Conservation (phyloP, 2,329 filamentous ascomycete genomes). For the Penicillium sp. region DNA sequence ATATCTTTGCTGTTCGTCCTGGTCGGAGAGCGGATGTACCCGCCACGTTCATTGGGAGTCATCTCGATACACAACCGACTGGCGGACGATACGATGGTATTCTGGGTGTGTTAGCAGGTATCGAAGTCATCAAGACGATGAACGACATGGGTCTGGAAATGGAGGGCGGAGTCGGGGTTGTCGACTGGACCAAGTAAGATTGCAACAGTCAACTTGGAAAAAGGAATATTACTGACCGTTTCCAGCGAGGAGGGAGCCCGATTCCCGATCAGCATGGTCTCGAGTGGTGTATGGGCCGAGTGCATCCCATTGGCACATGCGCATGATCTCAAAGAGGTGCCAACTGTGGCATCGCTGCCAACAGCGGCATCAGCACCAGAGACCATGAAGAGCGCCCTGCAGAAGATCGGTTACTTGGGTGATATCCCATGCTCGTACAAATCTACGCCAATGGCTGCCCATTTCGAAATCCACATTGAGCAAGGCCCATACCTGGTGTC, state of each 20-base stretch:
- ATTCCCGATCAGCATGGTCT: constrained; percentile 69
- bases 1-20: constrained; percentile 70
- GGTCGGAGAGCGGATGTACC: constrained; percentile 57
- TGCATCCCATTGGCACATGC: constrained; percentile 61
- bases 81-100: constrained; percentile 58
- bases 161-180: constrained; percentile 67
- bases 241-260: constrained; percentile 72
- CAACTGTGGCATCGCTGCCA: constrained; percentile 42
- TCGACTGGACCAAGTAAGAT: constrained; percentile 53
- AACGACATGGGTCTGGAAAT: constrained; percentile 67
- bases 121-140: constrained; percentile 69
- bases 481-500: constrained; percentile 74
- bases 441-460: constrained; percentile 64
- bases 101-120: constrained; percentile 67
- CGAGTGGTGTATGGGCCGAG: constrained; percentile 71
- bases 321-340: constrained; percentile 61
- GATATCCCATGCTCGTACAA: constrained; percentile 53
- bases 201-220: not conserved
- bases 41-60: constrained; percentile 68
- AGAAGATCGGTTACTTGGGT: constrained; percentile 69
- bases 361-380: constrained; percentile 53
- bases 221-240: constrained; percentile 10
- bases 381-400: constrained; percentile 66
- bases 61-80: constrained; percentile 63
- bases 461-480: constrained; percentile 81